Evolutionary conservation across 108 stramenopile species (phyloP).

Genomic region (Cyclotella baltica): DNA sequence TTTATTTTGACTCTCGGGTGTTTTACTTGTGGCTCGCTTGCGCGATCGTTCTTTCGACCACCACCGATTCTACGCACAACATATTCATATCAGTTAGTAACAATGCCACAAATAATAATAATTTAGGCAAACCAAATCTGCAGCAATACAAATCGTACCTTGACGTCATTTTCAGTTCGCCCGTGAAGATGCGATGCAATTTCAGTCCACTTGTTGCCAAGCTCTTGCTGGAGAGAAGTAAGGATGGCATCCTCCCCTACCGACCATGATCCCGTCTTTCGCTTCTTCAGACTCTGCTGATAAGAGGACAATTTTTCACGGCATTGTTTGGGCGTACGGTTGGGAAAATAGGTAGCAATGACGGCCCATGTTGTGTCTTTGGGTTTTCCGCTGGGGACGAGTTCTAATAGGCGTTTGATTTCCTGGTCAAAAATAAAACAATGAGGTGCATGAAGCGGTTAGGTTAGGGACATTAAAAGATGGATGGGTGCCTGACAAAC

Average conservation of each 20-base stretch:
- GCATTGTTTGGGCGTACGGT: conserved; percentile 30
- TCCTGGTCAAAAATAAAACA: not conserved
- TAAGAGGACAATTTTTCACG: not conserved
- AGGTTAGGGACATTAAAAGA: not conserved
- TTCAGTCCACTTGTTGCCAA: conserved; percentile 6
- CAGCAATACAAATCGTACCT: not conserved
- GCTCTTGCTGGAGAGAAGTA: conserved; percentile 1
- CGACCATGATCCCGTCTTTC: conserved; percentile 12
- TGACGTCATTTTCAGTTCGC: conserved; percentile 8
- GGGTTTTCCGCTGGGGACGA: not conserved
- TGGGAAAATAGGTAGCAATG: not conserved
- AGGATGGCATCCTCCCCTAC: not conserved
- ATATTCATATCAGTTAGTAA: not conserved
- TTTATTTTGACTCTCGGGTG: not conserved
- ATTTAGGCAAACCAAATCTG: not conserved
- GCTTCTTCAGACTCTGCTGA: not conserved
- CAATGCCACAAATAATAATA: not conserved
- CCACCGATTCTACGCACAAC: not conserved
- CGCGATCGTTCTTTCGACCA: not conserved
- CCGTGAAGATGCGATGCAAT: conserved; percentile 6
- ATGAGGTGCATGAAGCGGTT: no score
- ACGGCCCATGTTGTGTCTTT: not conserved
- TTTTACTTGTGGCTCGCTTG: not conserved
- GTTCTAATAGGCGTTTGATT: not conserved
- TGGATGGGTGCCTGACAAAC: not conserved